Evolutionary conservation across 768 basidiomycete species (phyloP).

Genomic region (Boletus insuetus): DNA sequence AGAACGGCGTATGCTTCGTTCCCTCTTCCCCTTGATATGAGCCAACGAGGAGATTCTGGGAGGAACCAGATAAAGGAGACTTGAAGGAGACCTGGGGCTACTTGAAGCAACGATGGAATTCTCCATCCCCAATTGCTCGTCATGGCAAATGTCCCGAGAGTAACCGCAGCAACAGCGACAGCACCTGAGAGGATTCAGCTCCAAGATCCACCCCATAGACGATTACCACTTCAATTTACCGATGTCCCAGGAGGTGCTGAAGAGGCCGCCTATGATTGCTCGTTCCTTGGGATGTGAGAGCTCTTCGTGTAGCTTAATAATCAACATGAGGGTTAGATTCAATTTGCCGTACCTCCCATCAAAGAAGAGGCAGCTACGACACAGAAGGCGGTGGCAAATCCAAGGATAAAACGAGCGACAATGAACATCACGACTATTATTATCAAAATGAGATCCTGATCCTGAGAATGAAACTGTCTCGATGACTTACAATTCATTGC

Average conservation of each 20-base stretch:
- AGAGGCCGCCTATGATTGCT: constrained; percentile 11
- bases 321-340: neutral
- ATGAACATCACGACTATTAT: neutral
- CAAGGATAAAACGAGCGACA: neutral
- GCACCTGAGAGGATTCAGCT: constrained; percentile 7
- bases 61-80: no score
- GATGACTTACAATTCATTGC: constrained; percentile 8
- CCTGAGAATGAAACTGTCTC: no score
- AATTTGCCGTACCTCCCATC: constrained; percentile 15
- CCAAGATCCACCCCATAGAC: neutral
- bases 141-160: no score
- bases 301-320: constrained; percentile 3
- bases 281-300: constrained; percentile 25
- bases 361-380: constrained; percentile 16
- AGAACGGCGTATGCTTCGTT: no score
- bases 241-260: constrained; percentile 4
- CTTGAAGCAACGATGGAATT: no score
- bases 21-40: no score
- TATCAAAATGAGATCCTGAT: neutral
- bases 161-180: no score
- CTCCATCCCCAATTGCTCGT: no score
- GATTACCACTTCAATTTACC: constrained; percentile 1
- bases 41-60: no score
- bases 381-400: neutral
- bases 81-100: no score